Evolutionary conservation across 179 eudicot genomes (phyloP).

Genomic region (Gypsophila paniculata): DNA sequence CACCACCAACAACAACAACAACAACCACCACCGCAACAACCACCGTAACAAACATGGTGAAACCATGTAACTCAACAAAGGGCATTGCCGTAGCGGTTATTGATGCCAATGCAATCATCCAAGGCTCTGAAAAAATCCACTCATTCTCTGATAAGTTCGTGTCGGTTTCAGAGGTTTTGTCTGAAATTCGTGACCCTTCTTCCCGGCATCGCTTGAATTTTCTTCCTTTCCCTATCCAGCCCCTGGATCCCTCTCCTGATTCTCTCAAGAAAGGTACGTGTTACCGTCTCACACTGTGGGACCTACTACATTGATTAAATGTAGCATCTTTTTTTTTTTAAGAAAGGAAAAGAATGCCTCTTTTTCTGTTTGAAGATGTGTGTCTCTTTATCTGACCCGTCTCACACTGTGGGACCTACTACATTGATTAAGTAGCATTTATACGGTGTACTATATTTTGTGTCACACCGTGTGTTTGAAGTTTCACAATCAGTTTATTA

Average conservation of each 20-base stretch:
- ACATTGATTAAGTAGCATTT: too few species aligned
- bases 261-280: conserved; percentile 65
- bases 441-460: too few species aligned
- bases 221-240: conserved; percentile 52
- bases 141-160: conserved; percentile 63
- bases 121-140: conserved; percentile 57
- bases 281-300: too few species aligned
- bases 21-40: conserved; percentile 7
- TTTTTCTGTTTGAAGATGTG: too few species aligned
- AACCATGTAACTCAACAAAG: conserved; percentile 54
- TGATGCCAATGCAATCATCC: conserved; percentile 88
- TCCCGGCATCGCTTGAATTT: conserved; percentile 68
- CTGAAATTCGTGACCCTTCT: conserved; percentile 71
- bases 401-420: too few species aligned
- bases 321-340: too few species aligned
- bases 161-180: conserved; percentile 55
- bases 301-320: too few species aligned
- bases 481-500: too few species aligned
- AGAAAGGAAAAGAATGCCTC: too few species aligned
- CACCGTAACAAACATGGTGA: conserved; percentile 27
- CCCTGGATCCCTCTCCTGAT: conserved; percentile 69
- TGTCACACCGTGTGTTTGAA: too few species aligned
- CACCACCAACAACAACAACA: conserved; percentile 9
- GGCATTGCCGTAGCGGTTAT: conserved; percentile 78
- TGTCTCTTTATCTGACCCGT: too few species aligned